Evolutionary conservation across 176 grass and related monocot genomes (phyloP), one percentile per base, ranked within the genome.

Genomic region (Pharus latifolius): DNA sequence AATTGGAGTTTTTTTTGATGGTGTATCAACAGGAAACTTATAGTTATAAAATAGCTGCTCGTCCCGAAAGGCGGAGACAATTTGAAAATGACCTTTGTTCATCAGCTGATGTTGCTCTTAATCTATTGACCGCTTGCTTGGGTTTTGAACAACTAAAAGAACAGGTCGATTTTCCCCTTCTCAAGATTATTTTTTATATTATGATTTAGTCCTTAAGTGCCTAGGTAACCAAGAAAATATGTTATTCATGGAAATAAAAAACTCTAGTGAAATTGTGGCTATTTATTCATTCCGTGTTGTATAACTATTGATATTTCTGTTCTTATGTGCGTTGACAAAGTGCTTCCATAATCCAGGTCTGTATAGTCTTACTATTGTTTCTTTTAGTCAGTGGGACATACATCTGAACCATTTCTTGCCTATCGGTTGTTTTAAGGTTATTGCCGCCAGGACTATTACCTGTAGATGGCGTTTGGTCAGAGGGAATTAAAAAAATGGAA

Each of bases 31-130:
- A 98, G 94, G 95, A 99, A 94, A 84, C 84, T 72, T 75, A 73
- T 62, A 94, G 90, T 82, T 79, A 99, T 56, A 92, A 82, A 69
- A 99, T 94, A 60, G 95, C 95, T 7, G 95, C 90, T 78, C 90
- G 90, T 71, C 90, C 90, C 13, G 95, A 99, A 81, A 91, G 90
- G 46, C 87, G 84, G 24, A 88, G 91, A 56, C 90, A 94, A 46
- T 99, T 94, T 83, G 87, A 99, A 43, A 99, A 85, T 63, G 90
- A 99, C 30, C 87, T 99, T 72, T 57, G 71, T 83, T 83, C 87
- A 70, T 88, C 85, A 49, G 82, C 95, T 69, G 76, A 88, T 86
- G 95, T 83, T 69, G 81, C 90, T 63, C 77, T 99, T 56, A 62
- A 41, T 55, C 83, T 99, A 56, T 79, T 94, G 76, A 94, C 95